phyloP scores from a whole-genome alignment of 1,139 yeast genomes.

The Yamadazyma sp. region DNA sequence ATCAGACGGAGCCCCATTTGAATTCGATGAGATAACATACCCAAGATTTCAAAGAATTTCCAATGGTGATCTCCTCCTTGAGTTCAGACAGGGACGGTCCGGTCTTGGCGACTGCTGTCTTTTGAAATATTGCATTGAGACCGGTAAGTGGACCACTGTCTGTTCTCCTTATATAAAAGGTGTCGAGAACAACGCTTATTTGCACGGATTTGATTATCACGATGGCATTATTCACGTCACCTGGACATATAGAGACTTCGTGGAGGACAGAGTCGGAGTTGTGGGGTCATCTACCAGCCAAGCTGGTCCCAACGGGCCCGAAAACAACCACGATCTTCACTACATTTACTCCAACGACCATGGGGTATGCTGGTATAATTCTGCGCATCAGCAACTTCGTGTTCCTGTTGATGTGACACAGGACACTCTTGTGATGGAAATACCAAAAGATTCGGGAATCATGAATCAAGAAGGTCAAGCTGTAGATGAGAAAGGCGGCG shows the following conservation, averaged over 20 bases:
- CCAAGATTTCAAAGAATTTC: slow-evolving; percentile 16
- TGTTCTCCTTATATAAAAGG: slow-evolving; percentile 15
- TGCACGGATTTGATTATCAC: slow-evolving; percentile 16
- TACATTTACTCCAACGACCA: slow-evolving; percentile 14
- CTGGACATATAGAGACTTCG: slow-evolving; percentile 19
- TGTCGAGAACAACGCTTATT: slow-evolving; percentile 15
- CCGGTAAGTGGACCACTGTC: slow-evolving; percentile 12
- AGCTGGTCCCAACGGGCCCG: slow-evolving; percentile 20
- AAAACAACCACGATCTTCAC: slow-evolving; percentile 16
- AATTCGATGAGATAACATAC: slow-evolving; percentile 14
- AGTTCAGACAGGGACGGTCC: slow-evolving; percentile 17
- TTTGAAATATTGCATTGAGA: slow-evolving; percentile 7
- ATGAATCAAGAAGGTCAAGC: slow-evolving; percentile 21
- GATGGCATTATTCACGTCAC: slow-evolving; percentile 12
- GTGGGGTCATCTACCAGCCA: slow-evolving; percentile 9
- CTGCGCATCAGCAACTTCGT: slow-evolving; percentile 5
- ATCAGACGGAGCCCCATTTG: background rate
- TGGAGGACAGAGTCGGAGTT: slow-evolving; percentile 3
- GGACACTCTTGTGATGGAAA: slow-evolving; percentile 10
- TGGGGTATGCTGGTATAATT: slow-evolving; percentile 16
- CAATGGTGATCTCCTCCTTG: slow-evolving; percentile 15
- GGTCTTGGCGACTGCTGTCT: slow-evolving; percentile 19
- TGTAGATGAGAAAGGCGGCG: slow-evolving; percentile 12
- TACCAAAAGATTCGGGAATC: slow-evolving; percentile 17
- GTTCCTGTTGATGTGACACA: slow-evolving; percentile 12